Conservation (phyloP, 495 filamentous ascomycete species). For the Symbiotaphrina buchneri region DNA sequence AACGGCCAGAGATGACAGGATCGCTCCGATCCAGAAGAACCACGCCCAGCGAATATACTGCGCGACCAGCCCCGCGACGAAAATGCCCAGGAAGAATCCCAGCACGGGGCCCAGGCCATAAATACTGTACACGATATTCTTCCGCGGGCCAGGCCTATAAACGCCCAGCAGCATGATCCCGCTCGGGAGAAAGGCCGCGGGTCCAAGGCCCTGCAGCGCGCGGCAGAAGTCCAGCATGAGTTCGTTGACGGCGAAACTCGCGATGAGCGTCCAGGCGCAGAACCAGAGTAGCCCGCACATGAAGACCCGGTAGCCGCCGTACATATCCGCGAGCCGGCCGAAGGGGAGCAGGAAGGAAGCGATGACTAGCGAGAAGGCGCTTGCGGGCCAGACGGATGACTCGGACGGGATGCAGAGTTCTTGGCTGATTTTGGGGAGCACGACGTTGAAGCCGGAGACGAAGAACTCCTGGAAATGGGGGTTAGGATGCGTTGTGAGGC, state of each 20-base stretch:
- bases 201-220: constrained; percentile 58
- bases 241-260: constrained; percentile 46
- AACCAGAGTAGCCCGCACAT: constrained; percentile 49
- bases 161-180: constrained; percentile 60
- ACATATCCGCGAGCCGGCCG: constrained; percentile 55
- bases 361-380: constrained; percentile 51
- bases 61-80: constrained; percentile 49
- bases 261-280: constrained; percentile 44
- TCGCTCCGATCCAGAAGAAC: constrained; percentile 62
- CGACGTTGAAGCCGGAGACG: constrained; percentile 67
- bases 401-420: constrained; percentile 40
- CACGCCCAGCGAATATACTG: constrained; percentile 45
- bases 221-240: constrained; percentile 55
- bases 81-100: constrained; percentile 67
- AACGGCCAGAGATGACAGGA: constrained; percentile 24
- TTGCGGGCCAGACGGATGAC: constrained; percentile 59
- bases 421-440: constrained; percentile 42
- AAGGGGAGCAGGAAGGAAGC: constrained; percentile 56
- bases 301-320: constrained; percentile 55
- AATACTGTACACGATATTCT: constrained; percentile 65
- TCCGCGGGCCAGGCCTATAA: constrained; percentile 66
- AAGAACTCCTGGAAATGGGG: constrained; percentile 54
- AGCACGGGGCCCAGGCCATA: constrained; percentile 59
- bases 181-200: constrained; percentile 56
- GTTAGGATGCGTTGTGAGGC: too few relatives aligned